Evolutionary conservation across 768 basidiomycete genomes (phyloP), one percentile per base, ranked within the genome.

Genomic region (Suillus alpinus): DNA sequence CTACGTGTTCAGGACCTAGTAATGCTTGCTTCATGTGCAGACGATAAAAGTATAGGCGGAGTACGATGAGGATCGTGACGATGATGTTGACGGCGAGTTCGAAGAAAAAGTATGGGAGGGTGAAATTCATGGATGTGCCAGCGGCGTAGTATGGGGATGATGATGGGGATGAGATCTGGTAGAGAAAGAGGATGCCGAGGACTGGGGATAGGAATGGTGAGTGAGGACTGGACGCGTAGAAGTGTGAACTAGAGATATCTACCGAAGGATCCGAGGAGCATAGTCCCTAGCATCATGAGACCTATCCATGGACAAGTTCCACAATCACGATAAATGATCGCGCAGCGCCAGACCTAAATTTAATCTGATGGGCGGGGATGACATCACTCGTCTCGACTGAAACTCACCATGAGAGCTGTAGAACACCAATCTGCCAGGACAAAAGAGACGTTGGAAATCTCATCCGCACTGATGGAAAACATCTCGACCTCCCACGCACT

Each of bases 141-240:
- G 58, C 37, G 20, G 63, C 61, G 8, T 39, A 62, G 67, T 60
- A 75, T 7, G 71, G 71, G 0, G 72, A 74, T 0, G 70, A 70
- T 2, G 59, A 52, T 3, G 72, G 71, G 0, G 68, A 65, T n/a
- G 72, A 68, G 4, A 70, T 55, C 23, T 72, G 71, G 4, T 57
- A 0, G 23, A 72, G 63, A 37, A 74, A 72, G 44, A 74, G 57
- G 10, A 55, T 9, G 16, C 71, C 88, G 2, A 72, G 23, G 40
- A 62, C 72, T 72, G 56, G 41, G 9, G 10, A 20, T 18, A 16
- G 26, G 1, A 5, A 44, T 18, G 41, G 29, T 6, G 4, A 14
- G 53, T 59, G 6, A 52, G 49, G 34, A 40, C 31, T 7, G 36
- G 34, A 31, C 2, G 3, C 34, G 1, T 9, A 3, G 37, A 13